phyloP scores from a whole-genome alignment of 202 grass and related monocot genomes.

The Schoenoplectus tabernaemontani region DNA sequence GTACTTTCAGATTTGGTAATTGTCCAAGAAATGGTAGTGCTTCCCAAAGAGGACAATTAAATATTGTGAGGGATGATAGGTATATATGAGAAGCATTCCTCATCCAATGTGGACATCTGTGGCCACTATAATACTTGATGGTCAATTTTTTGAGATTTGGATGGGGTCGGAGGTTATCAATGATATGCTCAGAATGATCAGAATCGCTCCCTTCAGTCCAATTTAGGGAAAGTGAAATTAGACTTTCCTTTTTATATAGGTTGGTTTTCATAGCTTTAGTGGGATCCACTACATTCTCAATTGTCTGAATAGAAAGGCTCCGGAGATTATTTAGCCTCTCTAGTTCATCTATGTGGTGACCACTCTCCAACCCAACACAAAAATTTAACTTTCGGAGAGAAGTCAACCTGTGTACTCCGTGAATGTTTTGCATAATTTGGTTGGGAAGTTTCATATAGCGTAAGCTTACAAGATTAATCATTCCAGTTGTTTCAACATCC shows the following conservation, averaged over 20 bases:
- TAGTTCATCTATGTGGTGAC: conserved; percentile 29
- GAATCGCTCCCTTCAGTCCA: conserved; percentile 15
- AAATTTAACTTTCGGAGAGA: conserved; percentile 35
- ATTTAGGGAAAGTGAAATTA: conserved; percentile 28
- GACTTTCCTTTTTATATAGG: conserved; percentile 17
- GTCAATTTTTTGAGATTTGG: conserved; percentile 25
- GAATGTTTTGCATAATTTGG: conserved; percentile 17
- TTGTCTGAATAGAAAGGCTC: conserved; percentile 13
- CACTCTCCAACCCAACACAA: conserved; percentile 13
- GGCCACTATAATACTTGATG: conserved; percentile 31
- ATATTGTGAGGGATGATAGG: conserved; percentile 21
- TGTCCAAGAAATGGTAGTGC: conserved; percentile 37
- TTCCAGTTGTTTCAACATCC: conserved; percentile 27
- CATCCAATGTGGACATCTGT: conserved; percentile 31
- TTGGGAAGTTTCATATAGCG: conserved; percentile 21
- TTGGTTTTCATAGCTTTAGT: conserved; percentile 29
- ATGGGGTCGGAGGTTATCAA: conserved; percentile 30
- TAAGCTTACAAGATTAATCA: conserved; percentile 28
- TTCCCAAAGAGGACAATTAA: conserved; percentile 27
- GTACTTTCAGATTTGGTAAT: conserved; percentile 10
- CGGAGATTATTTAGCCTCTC: conserved; percentile 31
- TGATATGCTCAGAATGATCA: conserved; percentile 10
- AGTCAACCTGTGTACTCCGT: conserved; percentile 29
- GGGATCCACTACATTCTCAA: conserved; percentile 29
- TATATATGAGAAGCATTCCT: background rate